Evolutionary conservation across 768 basidiomycete genomes (phyloP).

Genomic region (Boletus barrowsii): DNA sequence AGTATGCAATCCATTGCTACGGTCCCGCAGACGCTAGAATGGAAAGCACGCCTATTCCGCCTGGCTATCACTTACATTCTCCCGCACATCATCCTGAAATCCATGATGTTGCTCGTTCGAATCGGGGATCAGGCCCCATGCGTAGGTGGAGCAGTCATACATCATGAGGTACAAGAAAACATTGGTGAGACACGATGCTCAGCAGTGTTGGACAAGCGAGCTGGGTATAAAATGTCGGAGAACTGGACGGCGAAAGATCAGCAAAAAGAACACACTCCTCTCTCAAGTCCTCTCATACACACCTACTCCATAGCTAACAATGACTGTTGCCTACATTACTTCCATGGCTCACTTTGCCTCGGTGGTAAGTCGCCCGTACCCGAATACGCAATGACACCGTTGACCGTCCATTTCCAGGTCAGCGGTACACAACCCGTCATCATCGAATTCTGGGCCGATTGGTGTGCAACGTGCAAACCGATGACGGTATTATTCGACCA

Average conservation of each 20-base stretch:
- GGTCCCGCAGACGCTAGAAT: conserved; percentile 26
- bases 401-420: conserved; percentile 18
- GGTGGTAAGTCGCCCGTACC: conserved; percentile 14
- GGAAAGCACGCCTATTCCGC: conserved; percentile 30
- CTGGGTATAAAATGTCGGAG: conserved; percentile 26
- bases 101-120: conserved; percentile 15
- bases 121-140: conserved; percentile 24
- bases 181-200: conserved; percentile 14
- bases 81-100: conserved; percentile 13
- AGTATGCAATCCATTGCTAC: conserved; percentile 18
- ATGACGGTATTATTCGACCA: conserved; percentile 22
- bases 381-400: not conserved
- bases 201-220: conserved; percentile 16
- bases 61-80: conserved; percentile 23
- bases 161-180: conserved; percentile 11
- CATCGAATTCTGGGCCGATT: conserved; percentile 33
- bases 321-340: conserved; percentile 25
- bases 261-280: conserved; percentile 8
- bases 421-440: conserved; percentile 22
- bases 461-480: conserved; percentile 25
- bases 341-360: conserved; percentile 27
- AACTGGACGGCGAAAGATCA: conserved; percentile 12
- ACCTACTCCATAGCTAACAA: conserved; percentile 12
- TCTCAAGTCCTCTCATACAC: conserved; percentile 10
- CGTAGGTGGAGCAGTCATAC: conserved; percentile 18